Base-by-base conservation (phyloP, 257 asterid species). In the Ligustrum vulgare region DNA sequence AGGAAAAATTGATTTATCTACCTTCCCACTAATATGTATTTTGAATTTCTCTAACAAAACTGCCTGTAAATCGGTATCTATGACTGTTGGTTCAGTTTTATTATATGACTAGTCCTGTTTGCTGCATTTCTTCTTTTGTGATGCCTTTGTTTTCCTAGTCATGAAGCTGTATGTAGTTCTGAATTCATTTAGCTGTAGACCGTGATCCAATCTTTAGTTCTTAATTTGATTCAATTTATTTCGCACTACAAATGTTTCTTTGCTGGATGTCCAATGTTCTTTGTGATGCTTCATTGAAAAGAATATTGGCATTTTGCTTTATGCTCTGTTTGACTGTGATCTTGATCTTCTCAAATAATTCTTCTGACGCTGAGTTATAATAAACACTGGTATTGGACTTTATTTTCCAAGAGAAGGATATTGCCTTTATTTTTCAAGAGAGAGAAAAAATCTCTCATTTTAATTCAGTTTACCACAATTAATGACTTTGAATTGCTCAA, bases 1-100 rank as follows among this genome's bases (percentile, higher is more conserved):
- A 73, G 74, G 70, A 8, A 60, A 72, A 58, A 58, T 15, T 56
- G 67, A 69, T 35, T 22, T 74, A 18, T 45, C 45, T 35, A n/a
- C 49, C 68, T 32, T 39, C 6, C 64, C 66, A 23, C 45, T 25
- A 32, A 35, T 73, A n/a, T 0, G 22, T 60, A 39, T 56, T 11
- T 43, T 22, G 35, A 54, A 15, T 23, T 69, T 15, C 73, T 69
- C 25, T 76, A 7, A 33, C 70, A 72, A 45, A 76, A 49, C 63
- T 45, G 35, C 67, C 10, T 25, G 35, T 60, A 60, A 23, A 60
- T 60, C 0, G 35, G 67, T 25, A 60, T 60, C 31, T 54, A 54
- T n/a, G n/a, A n/a, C n/a, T n/a, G n/a, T n/a, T 60, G 15, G 34
- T 25, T 23, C 33, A 60, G 67, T 60, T 58, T 60, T 35, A 60